phyloP scores from a whole-genome alignment of 257 asterid species.

The Fraxinus americana region DNA sequence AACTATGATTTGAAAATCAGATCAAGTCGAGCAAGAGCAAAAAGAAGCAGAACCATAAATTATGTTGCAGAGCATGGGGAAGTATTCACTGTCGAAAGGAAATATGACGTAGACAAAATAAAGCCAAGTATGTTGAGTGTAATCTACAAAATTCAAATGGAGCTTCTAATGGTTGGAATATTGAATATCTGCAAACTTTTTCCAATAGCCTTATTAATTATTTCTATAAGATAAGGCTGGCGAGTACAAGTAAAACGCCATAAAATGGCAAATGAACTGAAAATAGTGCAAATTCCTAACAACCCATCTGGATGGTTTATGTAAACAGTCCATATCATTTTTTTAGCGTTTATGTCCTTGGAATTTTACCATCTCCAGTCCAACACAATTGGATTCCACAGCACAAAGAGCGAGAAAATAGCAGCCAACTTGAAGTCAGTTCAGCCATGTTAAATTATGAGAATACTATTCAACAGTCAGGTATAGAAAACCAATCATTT shows the following conservation, averaged over 20 bases:
- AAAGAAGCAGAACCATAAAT: neutral
- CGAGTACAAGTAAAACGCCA: neutral
- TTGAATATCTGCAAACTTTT: neutral
- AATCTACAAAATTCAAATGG: constrained; percentile 1
- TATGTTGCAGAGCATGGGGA: neutral
- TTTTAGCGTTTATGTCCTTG: neutral
- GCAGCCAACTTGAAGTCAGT: neutral
- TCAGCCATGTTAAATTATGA: neutral
- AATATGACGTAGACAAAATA: neutral
- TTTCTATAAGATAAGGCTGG: neutral
- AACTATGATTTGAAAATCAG: neutral
- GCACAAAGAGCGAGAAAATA: neutral
- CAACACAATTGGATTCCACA: neutral
- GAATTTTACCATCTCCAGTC: neutral
- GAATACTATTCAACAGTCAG: neutral
- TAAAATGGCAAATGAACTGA: neutral
- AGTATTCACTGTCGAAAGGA: neutral
- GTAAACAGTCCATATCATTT: neutral
- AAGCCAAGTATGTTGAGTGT: neutral
- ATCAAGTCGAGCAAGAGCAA: neutral
- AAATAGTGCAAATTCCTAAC: too few species aligned
- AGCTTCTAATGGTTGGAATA: neutral
- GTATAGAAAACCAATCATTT: neutral
- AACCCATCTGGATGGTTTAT: neutral
- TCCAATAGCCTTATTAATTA: neutral